Evolutionary conservation across 192 early-diverging fungal genomes (phyloP).

Genomic region (Coemansia sp.): DNA sequence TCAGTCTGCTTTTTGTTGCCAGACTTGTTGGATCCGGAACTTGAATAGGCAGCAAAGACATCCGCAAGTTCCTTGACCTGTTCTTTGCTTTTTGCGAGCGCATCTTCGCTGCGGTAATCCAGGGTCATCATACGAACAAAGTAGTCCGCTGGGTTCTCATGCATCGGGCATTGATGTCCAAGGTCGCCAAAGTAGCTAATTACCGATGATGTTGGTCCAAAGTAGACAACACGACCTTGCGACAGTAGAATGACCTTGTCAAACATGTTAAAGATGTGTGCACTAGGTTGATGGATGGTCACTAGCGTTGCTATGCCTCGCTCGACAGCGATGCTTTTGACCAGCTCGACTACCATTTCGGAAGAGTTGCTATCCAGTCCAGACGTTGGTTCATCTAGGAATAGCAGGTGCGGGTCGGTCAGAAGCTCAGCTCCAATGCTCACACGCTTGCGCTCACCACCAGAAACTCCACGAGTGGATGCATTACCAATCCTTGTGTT

Average conservation of each 20-base stretch:
- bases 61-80: constrained; percentile 48
- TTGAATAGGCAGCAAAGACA: constrained; percentile 24
- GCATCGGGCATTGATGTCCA: constrained; percentile 64
- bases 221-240: constrained; percentile 63
- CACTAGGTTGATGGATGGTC: constrained; percentile 89
- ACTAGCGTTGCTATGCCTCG: constrained; percentile 72
- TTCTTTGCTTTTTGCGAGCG: constrained; percentile 31
- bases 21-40: not conserved
- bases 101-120: constrained; percentile 53
- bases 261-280: constrained; percentile 78
- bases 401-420: constrained; percentile 57
- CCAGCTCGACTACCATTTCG: constrained; percentile 61
- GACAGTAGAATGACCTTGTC: constrained; percentile 77
- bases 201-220: constrained; percentile 52
- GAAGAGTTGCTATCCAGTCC: constrained; percentile 74
- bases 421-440: constrained; percentile 54
- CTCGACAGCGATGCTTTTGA: constrained; percentile 60
- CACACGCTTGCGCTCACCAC: constrained; percentile 58
- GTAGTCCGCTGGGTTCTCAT: constrained; percentile 75
- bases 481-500: constrained; percentile 59
- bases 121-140: constrained; percentile 65
- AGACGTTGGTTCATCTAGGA: constrained; percentile 62
- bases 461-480: constrained; percentile 52
- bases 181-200: constrained; percentile 52
- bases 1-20: constrained; percentile 9